A percentile compares a stretch with the other conserved stretches of the same genome.
Evolutionary conservation across 768 basidiomycete species (phyloP).

Genomic region (Epithele typhae): DNA sequence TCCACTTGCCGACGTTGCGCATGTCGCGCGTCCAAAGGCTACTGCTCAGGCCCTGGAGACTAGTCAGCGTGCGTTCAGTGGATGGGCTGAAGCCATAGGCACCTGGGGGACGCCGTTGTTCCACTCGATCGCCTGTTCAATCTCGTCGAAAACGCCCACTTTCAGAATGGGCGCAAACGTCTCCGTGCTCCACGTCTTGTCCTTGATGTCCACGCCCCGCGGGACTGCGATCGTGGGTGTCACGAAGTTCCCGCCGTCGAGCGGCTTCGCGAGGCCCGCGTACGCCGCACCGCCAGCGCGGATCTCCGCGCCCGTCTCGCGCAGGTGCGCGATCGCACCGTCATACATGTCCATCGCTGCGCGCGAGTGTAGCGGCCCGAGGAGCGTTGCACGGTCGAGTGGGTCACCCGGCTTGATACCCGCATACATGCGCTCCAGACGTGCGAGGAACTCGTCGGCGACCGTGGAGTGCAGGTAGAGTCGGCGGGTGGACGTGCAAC

Average conservation of each 20-base stretch:
- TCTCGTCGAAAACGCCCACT: constrained; percentile 79
- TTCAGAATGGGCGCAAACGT: constrained; percentile 89
- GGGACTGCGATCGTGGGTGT: constrained; percentile 82
- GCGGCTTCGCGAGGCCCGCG: constrained; percentile 31
- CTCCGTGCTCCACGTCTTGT: constrained; percentile 71
- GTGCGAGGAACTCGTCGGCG: constrained; percentile 69
- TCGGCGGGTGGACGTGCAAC: constrained; percentile 90
- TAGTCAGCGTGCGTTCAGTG: too few species aligned
- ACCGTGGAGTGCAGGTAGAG: constrained; percentile 84
- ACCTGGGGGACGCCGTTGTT: constrained; percentile 87
- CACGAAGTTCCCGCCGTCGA: constrained; percentile 80
- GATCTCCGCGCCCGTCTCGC: constrained; percentile 67
- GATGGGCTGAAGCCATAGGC: constrained; percentile 26
- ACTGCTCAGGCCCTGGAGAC: constrained; percentile 79
- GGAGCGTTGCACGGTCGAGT: constrained; percentile 62
- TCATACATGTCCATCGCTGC: constrained; percentile 64
- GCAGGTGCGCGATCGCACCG: constrained; percentile 56
- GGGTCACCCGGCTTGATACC: constrained; percentile 83
- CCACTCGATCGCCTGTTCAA: constrained; percentile 84
- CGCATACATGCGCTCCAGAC: constrained; percentile 69
- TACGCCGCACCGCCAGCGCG: constrained; percentile 67
- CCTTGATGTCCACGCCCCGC: constrained; percentile 45
- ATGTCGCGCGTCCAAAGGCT: constrained; percentile 88
- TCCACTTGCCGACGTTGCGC: constrained; percentile 84
- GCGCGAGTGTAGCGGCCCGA: constrained; percentile 83